phyloP scores from a whole-genome alignment of 768 basidiomycete genomes.

The Gelatoporia subvermispora region DNA sequence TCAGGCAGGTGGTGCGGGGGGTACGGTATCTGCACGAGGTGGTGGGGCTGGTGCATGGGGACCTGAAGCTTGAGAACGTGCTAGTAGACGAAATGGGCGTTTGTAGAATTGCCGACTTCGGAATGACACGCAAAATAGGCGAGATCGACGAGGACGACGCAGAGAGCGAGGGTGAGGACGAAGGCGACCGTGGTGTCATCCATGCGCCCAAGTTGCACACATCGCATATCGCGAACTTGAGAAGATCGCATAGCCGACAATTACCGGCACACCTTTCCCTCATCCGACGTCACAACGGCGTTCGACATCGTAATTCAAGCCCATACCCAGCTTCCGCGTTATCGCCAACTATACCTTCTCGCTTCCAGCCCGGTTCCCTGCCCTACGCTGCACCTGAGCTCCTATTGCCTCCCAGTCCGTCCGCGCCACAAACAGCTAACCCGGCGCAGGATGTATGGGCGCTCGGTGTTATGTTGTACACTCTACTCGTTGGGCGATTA shows the following conservation, averaged over 20 bases:
- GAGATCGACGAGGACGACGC: constrained; percentile 36
- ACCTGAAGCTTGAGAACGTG: constrained; percentile 96
- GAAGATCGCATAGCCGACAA: constrained; percentile 19
- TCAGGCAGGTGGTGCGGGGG: constrained; percentile 80
- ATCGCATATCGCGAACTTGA: constrained; percentile 11
- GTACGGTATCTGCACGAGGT: constrained; percentile 79
- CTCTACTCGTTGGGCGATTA: constrained; percentile 75
- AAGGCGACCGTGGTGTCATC: constrained; percentile 6
- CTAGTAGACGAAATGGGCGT: constrained; percentile 84
- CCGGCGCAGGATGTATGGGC: constrained; percentile 97
- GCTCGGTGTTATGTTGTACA: constrained; percentile 83
- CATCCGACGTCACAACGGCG: constrained; percentile 33
- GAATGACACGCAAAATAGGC: constrained; percentile 66
- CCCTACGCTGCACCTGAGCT: constrained; percentile 92
- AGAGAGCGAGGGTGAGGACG: constrained; percentile 12
- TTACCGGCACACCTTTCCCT: constrained; percentile 29
- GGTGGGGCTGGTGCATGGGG: constrained; percentile 79
- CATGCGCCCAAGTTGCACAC: constrained; percentile 2
- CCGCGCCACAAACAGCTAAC: constrained; percentile 35
- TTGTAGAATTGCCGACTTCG: constrained; percentile 86
- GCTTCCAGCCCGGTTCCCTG: constrained; percentile 76
- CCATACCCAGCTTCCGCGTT: constrained; percentile 29
- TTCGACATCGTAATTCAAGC: constrained; percentile 47
- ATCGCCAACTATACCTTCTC: constrained; percentile 26
- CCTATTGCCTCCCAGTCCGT: constrained; percentile 51